These are phyloP conservation scores for Pharus latifolius DNA, from an alignment of 176 grass and related monocot genomes.

Conservation along the genomic window DNA sequence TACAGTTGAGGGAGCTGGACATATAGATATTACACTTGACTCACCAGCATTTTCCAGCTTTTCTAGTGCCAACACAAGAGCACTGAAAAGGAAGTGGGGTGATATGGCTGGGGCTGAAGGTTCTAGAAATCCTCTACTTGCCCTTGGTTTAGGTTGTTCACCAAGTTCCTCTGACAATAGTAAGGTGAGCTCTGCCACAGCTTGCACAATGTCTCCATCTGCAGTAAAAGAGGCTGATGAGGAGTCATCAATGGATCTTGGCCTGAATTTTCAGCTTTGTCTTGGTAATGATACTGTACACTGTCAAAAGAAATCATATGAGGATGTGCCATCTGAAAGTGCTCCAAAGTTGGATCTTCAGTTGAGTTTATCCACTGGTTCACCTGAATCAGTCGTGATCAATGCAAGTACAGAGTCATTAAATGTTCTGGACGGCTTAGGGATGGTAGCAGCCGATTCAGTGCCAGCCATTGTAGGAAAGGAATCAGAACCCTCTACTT, in stretches of 20 bases:
- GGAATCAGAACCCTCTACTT: constrained; percentile 28
- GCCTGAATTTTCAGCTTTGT: constrained; percentile 52
- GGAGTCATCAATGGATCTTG: constrained; percentile 48
- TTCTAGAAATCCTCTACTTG: constrained; percentile 29
- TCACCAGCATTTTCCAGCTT: constrained; percentile 12
- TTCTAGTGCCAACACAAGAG: constrained; percentile 19
- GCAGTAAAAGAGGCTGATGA: constrained; percentile 64
- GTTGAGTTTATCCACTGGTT: constrained; percentile 58
- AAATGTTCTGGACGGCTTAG: constrained; percentile 7
- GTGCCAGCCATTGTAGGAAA: constrained; percentile 11
- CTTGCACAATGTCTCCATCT: constrained; percentile 37
- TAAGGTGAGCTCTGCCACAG: constrained; percentile 63
- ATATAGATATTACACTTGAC: constrained; percentile 24
- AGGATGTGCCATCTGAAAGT: background rate
- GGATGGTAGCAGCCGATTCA: background rate
- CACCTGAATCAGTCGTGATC: constrained; percentile 49
- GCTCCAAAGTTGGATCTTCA: constrained; percentile 50
- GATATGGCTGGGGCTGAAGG: constrained; percentile 23
- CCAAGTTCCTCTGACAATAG: constrained; percentile 53
- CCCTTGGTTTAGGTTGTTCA: constrained; percentile 46
- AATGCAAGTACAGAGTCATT: constrained; percentile 13
- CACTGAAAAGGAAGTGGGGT: constrained; percentile 29
- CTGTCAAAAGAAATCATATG: constrained; percentile 29
- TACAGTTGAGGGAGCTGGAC: constrained; percentile 19
- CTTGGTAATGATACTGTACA: constrained; percentile 24